Evolutionary conservation across 257 asterid species (phyloP), one percentile per base, ranked within the genome.

Genomic region (Jacaranda mimosifolia): DNA sequence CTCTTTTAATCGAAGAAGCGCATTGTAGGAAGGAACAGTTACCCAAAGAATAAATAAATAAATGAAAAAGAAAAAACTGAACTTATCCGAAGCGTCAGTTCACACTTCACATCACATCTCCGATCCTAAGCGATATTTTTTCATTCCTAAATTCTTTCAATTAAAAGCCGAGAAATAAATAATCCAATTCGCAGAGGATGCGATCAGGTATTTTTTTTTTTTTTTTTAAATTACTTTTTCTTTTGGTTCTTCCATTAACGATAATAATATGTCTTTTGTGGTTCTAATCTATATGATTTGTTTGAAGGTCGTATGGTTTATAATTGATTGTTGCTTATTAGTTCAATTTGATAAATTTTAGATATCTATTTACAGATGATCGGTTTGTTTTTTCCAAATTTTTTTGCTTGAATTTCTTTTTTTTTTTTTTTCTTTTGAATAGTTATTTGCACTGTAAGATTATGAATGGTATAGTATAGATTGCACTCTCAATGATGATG

Each of bases 191-290:
- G 3, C 45, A 71, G 67, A 45, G 64, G 18, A 62, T 77, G 52
- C 70, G 57, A 40, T 76, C 72, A 45, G 82, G 87, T 82, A 55
- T 18, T 55, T 12, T 11, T 48, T 48, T 48, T 48, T 48, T 9
- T 9, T 48, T 70, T 51, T 32, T n/a, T 39, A 43, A 19, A 6
- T 10, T 14, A 19, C 13, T 72, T 59, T 12, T 4, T n/a, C 51
- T n/a, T 70, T 32, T 32, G 9, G 46, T 15, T 58, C 21, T 58
- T 36, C 43, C 21, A 43, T 68, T 7, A 32, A 13, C 19, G 2
- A n/a, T 35, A 40, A n/a, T 17, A 36, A 77, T 26, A 39, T n/a
- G 53, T 56, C 19, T 76, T 76, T 64, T 43, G 59, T 43, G 3
- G 56, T 40, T 12, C 7, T 13, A n/a, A 32, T 6, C 11, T 13